Evolutionary conservation across 2,329 filamentous ascomycete species (phyloP).

Genomic region (Thelonectria blattea): DNA sequence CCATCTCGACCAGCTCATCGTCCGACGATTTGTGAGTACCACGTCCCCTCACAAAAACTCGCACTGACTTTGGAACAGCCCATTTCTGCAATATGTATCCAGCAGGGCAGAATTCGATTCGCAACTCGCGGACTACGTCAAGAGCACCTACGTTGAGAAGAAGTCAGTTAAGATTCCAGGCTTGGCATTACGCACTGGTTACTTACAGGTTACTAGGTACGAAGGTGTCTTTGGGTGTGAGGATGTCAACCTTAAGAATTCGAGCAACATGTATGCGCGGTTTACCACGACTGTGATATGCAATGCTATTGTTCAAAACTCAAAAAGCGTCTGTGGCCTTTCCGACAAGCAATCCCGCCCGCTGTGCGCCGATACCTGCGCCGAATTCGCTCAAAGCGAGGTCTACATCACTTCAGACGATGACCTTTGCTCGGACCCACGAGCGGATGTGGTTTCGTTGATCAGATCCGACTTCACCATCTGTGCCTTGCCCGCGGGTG

Average conservation of each 20-base stretch:
- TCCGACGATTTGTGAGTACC: conserved; percentile 69
- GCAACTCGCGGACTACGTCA: conserved; percentile 74
- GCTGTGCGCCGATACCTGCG: conserved; percentile 88
- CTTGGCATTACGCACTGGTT: background rate
- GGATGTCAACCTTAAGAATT: conserved; percentile 77
- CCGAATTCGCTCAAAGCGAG: conserved; percentile 86
- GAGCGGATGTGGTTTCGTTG: conserved; percentile 70
- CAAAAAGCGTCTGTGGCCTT: conserved; percentile 71
- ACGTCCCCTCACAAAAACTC: background rate
- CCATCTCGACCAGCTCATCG: conserved; percentile 68
- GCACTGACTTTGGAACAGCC: conserved; percentile 56
- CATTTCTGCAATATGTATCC: conserved; percentile 84
- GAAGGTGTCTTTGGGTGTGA: conserved; percentile 80
- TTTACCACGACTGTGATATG: conserved; percentile 93
- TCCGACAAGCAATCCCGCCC: conserved; percentile 70
- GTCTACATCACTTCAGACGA: conserved; percentile 79
- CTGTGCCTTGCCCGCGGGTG: conserved; percentile 81
- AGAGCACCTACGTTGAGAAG: conserved; percentile 73
- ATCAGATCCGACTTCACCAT: conserved; percentile 93
- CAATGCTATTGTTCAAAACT: conserved; percentile 93
- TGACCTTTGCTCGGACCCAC: conserved; percentile 72
- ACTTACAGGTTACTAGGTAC: conserved; percentile 65
- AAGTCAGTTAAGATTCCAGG: conserved; percentile 64
- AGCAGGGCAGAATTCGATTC: conserved; percentile 78
- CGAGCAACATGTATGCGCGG: conserved; percentile 84